Conservation (phyloP, 805 yeast genomes). For the Zygosaccharomyces bisporus region DNA sequence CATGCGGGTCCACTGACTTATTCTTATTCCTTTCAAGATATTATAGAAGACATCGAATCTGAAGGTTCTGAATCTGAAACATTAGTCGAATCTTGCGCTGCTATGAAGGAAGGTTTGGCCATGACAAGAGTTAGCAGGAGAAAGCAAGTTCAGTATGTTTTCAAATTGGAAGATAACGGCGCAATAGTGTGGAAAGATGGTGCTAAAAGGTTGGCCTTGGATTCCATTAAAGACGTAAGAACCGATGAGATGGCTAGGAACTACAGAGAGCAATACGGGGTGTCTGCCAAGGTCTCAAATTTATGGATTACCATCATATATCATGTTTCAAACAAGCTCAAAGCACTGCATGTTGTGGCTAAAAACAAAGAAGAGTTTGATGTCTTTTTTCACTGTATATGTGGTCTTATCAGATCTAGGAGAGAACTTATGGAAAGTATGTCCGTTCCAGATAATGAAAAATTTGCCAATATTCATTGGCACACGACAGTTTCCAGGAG, state of each 20-base stretch:
- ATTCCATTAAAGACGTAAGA: constrained; percentile 35
- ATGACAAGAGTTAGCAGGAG: constrained; percentile 32
- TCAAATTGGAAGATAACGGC: constrained; percentile 22
- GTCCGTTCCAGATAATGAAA: constrained; percentile 54
- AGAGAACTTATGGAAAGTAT: constrained; percentile 60
- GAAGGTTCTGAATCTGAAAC: constrained; percentile 11
- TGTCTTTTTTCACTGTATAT: constrained; percentile 51
- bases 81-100: constrained; percentile 12
- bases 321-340: constrained; percentile 58
- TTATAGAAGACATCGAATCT: constrained; percentile 11
- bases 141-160: constrained; percentile 25
- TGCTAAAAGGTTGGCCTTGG: constrained; percentile 29
- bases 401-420: constrained; percentile 52
- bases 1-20: constrained; percentile 29
- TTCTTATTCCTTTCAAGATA: constrained; percentile 21
- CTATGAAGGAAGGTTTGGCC: constrained; percentile 23
- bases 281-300: constrained; percentile 58
- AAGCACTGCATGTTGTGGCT: constrained; percentile 78
- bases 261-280: constrained; percentile 79
- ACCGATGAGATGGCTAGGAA: constrained; percentile 71
- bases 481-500: constrained; percentile 40
- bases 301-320: constrained; percentile 83
- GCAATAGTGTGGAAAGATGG: constrained; percentile 32
- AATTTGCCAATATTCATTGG: constrained; percentile 66
- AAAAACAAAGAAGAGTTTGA: constrained; percentile 48